Percentiles rank a stretch among this genome's conserved stretches.
Conservation (phyloP, 805 yeast genomes). For the Dipodascopsis uninucleata region DNA sequence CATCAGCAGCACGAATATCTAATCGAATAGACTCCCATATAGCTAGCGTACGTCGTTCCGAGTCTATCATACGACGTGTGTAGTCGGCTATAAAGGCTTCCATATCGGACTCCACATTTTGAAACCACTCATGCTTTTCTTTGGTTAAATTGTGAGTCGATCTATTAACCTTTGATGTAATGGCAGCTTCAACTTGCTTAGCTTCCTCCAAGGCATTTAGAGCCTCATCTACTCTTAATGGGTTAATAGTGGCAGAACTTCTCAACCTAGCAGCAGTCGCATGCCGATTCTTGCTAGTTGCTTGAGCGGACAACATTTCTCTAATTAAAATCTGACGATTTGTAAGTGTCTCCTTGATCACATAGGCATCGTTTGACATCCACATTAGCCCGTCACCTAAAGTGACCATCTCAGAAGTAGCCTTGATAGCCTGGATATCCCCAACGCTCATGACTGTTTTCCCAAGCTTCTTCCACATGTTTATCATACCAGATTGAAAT, state of each 20-base stretch:
- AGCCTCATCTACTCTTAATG: slow-evolving; percentile 87
- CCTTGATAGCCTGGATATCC: slow-evolving; percentile 69
- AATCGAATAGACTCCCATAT: slow-evolving; percentile 67
- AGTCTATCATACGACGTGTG: slow-evolving; percentile 71
- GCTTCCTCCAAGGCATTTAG: slow-evolving; percentile 75
- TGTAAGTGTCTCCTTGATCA: slow-evolving; percentile 87
- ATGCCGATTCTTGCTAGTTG: slow-evolving; percentile 64
- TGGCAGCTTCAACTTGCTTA: slow-evolving; percentile 66
- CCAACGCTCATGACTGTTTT: slow-evolving; percentile 67
- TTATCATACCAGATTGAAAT: slow-evolving; percentile 64
- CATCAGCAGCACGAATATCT: slow-evolving; percentile 72
- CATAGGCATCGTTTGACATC: slow-evolving; percentile 70
- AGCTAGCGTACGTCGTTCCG: slow-evolving; percentile 74
- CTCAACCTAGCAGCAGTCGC: slow-evolving; percentile 64
- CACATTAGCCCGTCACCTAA: slow-evolving; percentile 70
- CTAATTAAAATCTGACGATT: slow-evolving; percentile 91
- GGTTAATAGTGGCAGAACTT: slow-evolving; percentile 71
- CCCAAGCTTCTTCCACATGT: slow-evolving; percentile 73
- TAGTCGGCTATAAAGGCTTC: slow-evolving; percentile 53
- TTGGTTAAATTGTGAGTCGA: slow-evolving; percentile 80
- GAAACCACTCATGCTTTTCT: slow-evolving; percentile 61
- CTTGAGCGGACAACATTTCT: slow-evolving; percentile 76
- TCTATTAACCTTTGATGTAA: slow-evolving; percentile 72
- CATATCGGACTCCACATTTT: slow-evolving; percentile 55
- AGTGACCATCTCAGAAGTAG: slow-evolving; percentile 67